Conservation (phyloP, 2,329 filamentous ascomycete species). For the Pseudogymnoascus sp. region DNA sequence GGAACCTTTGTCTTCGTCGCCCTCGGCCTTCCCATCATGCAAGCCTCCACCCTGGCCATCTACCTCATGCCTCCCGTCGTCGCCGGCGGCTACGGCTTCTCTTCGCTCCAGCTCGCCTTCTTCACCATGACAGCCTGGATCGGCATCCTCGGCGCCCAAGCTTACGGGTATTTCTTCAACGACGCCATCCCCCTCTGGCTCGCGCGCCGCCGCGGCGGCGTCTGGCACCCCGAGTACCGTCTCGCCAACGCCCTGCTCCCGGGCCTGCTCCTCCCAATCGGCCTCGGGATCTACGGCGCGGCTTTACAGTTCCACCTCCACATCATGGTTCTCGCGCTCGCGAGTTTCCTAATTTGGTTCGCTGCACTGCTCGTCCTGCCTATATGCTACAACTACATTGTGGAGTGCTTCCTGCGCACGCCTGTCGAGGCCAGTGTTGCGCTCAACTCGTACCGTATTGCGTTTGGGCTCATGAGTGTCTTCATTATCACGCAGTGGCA, state of each 20-base stretch:
- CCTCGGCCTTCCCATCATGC: constrained; percentile 11
- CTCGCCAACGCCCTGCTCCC: constrained; percentile 29
- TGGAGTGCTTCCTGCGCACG: constrained; percentile 30
- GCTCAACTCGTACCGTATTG: constrained; percentile 31
- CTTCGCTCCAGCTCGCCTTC: constrained; percentile 9
- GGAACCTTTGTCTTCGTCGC: constrained; percentile 7
- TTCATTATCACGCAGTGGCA: constrained; percentile 36
- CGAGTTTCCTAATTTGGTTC: constrained; percentile 34
- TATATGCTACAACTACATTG: constrained; percentile 22
- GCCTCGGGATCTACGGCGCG: constrained; percentile 33
- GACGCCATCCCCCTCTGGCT: constrained; percentile 13
- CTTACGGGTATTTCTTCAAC: constrained; percentile 8
- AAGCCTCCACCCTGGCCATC: constrained; percentile 9
- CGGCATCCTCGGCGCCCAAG: constrained; percentile 10
- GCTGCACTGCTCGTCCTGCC: constrained; percentile 28
- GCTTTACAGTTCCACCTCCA: constrained; percentile 35
- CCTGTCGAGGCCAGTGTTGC: constrained; percentile 31
- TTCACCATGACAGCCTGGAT: constrained; percentile 10
- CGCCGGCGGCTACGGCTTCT: constrained; percentile 12
- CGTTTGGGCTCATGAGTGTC: constrained; percentile 32
- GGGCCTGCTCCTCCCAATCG: constrained; percentile 28
- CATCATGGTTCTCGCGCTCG: constrained; percentile 34
- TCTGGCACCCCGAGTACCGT: constrained; percentile 35
- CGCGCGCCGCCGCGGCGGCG: constrained; percentile 19
- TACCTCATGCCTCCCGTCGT: constrained; percentile 10